Percentiles rank a stretch among this genome's conserved stretches.
Conservation (phyloP, 2,329 filamentous ascomycete species). For the Neopestalotiopsis sp. region DNA sequence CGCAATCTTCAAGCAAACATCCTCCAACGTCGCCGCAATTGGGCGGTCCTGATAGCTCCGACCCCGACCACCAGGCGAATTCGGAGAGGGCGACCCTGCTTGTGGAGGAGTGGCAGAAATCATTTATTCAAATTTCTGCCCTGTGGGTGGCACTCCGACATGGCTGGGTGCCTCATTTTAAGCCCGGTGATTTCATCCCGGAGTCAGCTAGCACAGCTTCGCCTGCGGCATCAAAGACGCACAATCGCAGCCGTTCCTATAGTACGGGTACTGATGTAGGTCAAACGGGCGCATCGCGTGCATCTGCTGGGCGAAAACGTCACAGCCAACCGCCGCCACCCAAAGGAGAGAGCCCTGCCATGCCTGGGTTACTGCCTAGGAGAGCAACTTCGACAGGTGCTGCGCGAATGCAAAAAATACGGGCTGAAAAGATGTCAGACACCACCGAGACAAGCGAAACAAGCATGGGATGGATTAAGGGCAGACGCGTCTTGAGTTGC, state of each 20-base stretch:
- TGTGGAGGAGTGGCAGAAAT: constrained; percentile 50
- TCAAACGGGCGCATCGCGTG: constrained; percentile 20
- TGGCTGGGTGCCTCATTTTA: constrained; percentile 46
- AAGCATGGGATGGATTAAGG: constrained; percentile 15
- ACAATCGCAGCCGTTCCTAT: constrained; percentile 17
- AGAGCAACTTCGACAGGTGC: constrained; percentile 52
- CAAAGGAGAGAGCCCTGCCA: not conserved
- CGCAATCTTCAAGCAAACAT: constrained; percentile 52
- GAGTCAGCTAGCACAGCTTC: constrained; percentile 12
- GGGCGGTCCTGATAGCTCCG: constrained; percentile 22
- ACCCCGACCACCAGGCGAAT: constrained; percentile 21
- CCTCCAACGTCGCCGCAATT: constrained; percentile 47
- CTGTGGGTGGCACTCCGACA: constrained; percentile 56
- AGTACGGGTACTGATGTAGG: constrained; percentile 23
- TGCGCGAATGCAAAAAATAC: constrained; percentile 49
- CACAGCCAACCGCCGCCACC: constrained; percentile 19
- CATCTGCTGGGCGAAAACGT: constrained; percentile 22
- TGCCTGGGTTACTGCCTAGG: constrained; percentile 34
- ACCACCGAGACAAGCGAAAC: constrained; percentile 19
- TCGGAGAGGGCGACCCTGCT: constrained; percentile 38
- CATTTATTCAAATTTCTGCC: constrained; percentile 56
- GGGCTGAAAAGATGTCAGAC: constrained; percentile 22
- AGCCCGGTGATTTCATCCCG: constrained; percentile 32
- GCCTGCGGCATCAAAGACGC: not conserved
- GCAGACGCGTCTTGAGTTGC: constrained; percentile 33